Evolutionary conservation across 2,329 filamentous ascomycete species (phyloP), one percentile per base, ranked within the genome.

Genomic region (Aspergillus spinulosporus): DNA sequence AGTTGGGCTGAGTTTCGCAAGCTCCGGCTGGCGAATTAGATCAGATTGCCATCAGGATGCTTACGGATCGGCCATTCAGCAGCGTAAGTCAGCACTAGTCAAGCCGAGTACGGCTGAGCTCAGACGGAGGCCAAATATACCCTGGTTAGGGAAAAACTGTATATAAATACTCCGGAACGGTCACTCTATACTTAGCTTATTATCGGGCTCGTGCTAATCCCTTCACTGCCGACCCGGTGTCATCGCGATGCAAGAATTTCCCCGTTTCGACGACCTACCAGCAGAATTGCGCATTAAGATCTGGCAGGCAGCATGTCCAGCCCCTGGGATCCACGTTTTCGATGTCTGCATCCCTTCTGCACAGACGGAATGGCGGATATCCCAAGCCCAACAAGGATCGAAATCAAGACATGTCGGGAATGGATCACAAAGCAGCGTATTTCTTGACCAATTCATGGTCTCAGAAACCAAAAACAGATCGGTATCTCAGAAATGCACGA

Each of bases 261-360:
- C 36, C 7, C 21, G 26, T 21, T 42, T 50, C 48, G 6, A 26
- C 12, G 31, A 12, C n/a, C 36, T 32, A 4, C 48, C 48, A 9
- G 34, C 21, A 6, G 48, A 50, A 28, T 36, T 50, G 7, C 48
- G 48, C 48, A 42, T 37, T 12, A 15, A 50, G 21, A 50, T 50
- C 21, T 50, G 48, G 48, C 48, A 37, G 6, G 36, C 40, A 4
- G 11, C 48, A 29, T 40, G 34, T 5, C 48, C 48, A 40, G 14
- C 26, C 11, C 48, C 48, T 2, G 48, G 34, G 2, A 29, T 50
- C 37, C 48, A 50, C 7, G 37, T 4, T 21, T 50, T 50, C 21
- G 36, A 50, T n/a, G 36, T 50, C 12, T 31, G 48, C 37, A 50
- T 50, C 26, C 48, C 48, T n/a, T 21, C 48, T 21, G 9, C 21